phyloP scores from a whole-genome alignment of 2,329 filamentous ascomycete genomes.

The Thelonectria blattea region DNA sequence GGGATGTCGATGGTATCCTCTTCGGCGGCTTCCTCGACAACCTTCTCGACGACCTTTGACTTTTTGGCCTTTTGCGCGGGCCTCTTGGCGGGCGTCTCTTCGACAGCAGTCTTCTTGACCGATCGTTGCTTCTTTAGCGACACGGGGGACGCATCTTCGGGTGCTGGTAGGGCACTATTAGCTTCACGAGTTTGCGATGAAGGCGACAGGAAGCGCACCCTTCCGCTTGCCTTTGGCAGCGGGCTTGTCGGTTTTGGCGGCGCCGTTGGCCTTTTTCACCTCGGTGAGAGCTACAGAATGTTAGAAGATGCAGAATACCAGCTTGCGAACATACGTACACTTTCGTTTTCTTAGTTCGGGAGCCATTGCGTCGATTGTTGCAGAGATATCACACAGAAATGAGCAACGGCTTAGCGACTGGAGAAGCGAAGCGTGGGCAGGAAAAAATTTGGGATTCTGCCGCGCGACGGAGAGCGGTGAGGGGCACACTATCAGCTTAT shows the following conservation, averaged over 20 bases:
- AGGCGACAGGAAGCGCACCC: constrained; percentile 34
- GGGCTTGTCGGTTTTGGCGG: constrained; percentile 44
- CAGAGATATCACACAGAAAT: constrained; percentile 21
- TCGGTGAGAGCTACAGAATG: constrained; percentile 35
- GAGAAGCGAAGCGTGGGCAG: constrained; percentile 11
- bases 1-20: constrained; percentile 41
- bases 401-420: constrained; percentile 27
- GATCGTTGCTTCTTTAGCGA: constrained; percentile 55
- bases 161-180: constrained; percentile 43
- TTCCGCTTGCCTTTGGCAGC: constrained; percentile 47
- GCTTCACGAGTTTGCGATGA: constrained; percentile 11
- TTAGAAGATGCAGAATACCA: constrained; percentile 27
- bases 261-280: constrained; percentile 40
- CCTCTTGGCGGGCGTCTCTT: constrained; percentile 42
- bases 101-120: constrained; percentile 39
- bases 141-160: constrained; percentile 53
- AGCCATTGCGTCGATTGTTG: constrained; percentile 48
- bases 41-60: constrained; percentile 37
- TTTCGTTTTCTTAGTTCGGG: constrained; percentile 52
- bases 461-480: constrained; percentile 42
- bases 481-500: constrained; percentile 35
- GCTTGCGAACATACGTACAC: constrained; percentile 30
- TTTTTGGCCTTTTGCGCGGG: constrained; percentile 41
- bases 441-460: constrained; percentile 48
- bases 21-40: constrained; percentile 30